Conservation (phyloP, 306 rosid species). For the Myrica gale region DNA sequence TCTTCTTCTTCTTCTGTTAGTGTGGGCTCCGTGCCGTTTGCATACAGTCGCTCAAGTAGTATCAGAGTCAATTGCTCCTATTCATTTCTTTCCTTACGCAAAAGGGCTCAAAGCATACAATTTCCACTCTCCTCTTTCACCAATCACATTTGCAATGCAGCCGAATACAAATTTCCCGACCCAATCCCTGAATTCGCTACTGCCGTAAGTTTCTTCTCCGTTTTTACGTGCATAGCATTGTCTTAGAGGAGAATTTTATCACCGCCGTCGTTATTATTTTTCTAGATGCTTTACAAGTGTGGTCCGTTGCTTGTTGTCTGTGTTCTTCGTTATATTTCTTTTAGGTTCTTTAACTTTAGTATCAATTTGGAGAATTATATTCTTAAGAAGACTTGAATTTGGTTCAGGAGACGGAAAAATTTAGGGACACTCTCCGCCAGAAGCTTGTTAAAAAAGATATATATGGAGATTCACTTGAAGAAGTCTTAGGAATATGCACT, state of each 20-base stretch:
- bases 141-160: constrained; percentile 44
- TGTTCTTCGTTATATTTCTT: constrained; percentile 1
- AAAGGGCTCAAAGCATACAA: constrained; percentile 27
- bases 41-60: constrained; percentile 19
- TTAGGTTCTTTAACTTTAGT: neutral
- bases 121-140: constrained; percentile 21
- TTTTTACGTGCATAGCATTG: constrained; percentile 1
- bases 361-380: neutral
- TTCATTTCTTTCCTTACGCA: constrained; percentile 24
- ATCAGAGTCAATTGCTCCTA: constrained; percentile 27
- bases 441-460: constrained; percentile 71
- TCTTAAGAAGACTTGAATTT: neutral
- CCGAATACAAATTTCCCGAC: constrained; percentile 90
- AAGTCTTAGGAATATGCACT: constrained; percentile 75
- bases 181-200: constrained; percentile 90
- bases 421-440: constrained; percentile 52
- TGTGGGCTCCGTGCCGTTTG: constrained; percentile 14
- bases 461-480: constrained; percentile 61
- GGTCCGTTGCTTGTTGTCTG: neutral
- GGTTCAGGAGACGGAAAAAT: constrained; percentile 70
- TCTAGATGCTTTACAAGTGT: neutral
- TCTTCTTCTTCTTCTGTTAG: constrained; percentile 8
- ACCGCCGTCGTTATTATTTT: neutral
- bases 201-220: constrained; percentile 44
- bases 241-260: neutral